Evolutionary conservation across 192 early-diverging fungal genomes (phyloP), one percentile per base, ranked within the genome.

Genomic region (Piromyces sp.): DNA sequence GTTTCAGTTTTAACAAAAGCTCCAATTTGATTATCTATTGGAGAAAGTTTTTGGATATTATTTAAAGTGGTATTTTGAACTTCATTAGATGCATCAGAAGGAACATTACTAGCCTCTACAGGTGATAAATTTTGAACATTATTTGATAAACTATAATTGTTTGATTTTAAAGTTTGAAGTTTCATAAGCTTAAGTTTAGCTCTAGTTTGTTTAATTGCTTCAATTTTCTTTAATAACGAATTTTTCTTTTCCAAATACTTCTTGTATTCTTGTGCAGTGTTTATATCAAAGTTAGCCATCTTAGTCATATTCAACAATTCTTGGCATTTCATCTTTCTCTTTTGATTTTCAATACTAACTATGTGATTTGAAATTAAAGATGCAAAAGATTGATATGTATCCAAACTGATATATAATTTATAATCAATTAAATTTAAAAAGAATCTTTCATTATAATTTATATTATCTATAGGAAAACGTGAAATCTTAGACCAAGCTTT

Each of bases 401-500:
- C 51, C 9, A n/a, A 2, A 26, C 26, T 87, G 19, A 95, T 89
- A 89, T 88, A 90, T 51, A 95, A 87, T 28, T 89, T 87, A 84
- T 94, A 95, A 81, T 94, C 91, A 36, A 97, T 89, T 84, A 93
- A 84, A 12, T 87, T 80, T 28, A 96, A 84, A 87, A 97, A 95
- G 36, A 89, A 91, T 33, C 91, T 87, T 87, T 97, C 95, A 87
- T 92, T 90, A 37, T 89, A 86, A 88, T 94, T 93, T 85, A 97
- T 92, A 88, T 97, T 93, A 22, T 84, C 81, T 31, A 93, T 87
- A 30, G 88, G 85, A 29, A 97, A 89, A 79, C 92, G 91, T 13
- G 94, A 94, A 79, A 96, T 94, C 86, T 93, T 93, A 79, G 94
- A 87, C 96, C 96, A 97, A 0, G 94, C 91, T 81, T 88, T 88